Base-by-base conservation (phyloP, 768 basidiomycete species). In the Mycena amicta region DNA sequence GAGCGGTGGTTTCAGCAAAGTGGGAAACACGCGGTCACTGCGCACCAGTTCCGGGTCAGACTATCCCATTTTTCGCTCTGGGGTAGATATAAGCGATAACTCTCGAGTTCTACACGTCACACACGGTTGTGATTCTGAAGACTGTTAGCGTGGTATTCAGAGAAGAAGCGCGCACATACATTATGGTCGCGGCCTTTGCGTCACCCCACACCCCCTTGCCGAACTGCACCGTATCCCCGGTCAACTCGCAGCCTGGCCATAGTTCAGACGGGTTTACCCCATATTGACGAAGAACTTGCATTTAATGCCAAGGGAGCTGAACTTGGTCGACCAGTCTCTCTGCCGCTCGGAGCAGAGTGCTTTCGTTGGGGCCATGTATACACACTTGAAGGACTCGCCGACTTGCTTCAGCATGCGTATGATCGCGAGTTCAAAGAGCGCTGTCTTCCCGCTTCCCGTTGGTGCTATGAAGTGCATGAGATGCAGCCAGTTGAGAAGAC, bases 31-130 rank as follows among this genome's bases (percentile, higher is more conserved):
- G 27, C 30, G 28, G 31, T 43, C 47, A 46, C n/a, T 60, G 22
- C 47, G 22, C 47, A 91, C 93, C 90, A 95, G 66, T 86, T 90
- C 43, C 96, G 80, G 5, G 95, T 98, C 55, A 99, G 73, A 50
- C 92, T 90, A 65, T 98, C 96, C 90, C 93, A 95, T 73, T 99
- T 99, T 74, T 99, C 96, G 2, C 91, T 92, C 90, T 94, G 64
- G 25, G 53, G 23, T 16, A 31, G 22, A 50, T 20, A 37, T 33
- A 60, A 53, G 52, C 53, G 22, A 39, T 3, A 11, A 11, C 30
- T 22, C 4, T 22, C 20, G 31, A 45, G 20, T 6, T 37, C 31
- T 25, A 47, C n/a, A 52, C 20, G 27, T 33, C 27, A 49, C 77
- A 73, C 68, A 92, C 92, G 49, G 93, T 95, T 22, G 92, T 91